Evolutionary conservation across 331 rosid species (phyloP), one percentile per base, ranked within the genome.

Genomic region (Quercus lobata): DNA sequence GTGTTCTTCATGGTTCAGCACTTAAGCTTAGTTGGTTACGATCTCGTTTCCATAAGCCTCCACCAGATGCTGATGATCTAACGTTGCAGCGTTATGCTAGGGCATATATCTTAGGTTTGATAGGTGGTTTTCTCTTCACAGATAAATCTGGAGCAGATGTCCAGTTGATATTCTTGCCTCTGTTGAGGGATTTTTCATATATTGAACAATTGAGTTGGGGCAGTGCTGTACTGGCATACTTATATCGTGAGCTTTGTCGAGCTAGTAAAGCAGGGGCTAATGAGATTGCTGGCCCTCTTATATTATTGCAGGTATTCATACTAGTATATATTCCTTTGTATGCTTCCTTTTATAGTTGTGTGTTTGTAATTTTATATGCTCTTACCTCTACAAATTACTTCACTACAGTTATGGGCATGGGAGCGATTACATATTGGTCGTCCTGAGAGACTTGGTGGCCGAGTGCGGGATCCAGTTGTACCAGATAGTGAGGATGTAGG

Each of bases 21-120:
- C 78, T 80, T 57, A 80, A 80, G 83, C 74, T 80, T 53, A 80
- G 83, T 74, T 80, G 83, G 83, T 80, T 80, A 49, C 73, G 69
- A 35, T 46, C 78, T 73, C 71, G 52, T 54, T 80, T 80, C 34
- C 57, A 19, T 14, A 35, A 54, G 30, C 74, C 78, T 73, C 79
- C 79, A 62, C 57, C 70, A 2, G 68, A 80, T n/a, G 83, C 83
- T 14, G 69, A 63, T 12, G 83, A 73, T 21, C 24, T 37, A n/a
- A 74, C 58, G 9, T 53, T 80, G 71, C 78, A 62, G 77, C 56
- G 78, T 22, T 66, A 73, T 65, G 74, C 83, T 4, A 73, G 78
- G 54, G 83, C 79, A 18, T 80, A 73, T 37, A 61, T 80, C 71
- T 80, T 80, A 65, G 73, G 78, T 54, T 65, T 80, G 73, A 74